phyloP scores from a whole-genome alignment of 495 filamentous ascomycete species.

The Amniculicola lignicola region DNA sequence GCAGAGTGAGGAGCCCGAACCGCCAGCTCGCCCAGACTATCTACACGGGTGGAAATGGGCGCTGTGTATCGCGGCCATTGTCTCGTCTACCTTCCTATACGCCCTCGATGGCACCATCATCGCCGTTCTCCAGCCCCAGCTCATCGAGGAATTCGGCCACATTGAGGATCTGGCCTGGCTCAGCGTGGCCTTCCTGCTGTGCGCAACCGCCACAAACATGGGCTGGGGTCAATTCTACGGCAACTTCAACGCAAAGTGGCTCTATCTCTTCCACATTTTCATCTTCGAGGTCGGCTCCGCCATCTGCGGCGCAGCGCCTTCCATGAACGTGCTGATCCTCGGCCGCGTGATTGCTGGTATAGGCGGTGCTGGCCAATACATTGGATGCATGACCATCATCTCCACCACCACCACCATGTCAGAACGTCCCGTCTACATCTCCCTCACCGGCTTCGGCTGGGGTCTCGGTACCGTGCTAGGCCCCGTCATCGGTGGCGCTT shows the following conservation, averaged over 20 bases:
- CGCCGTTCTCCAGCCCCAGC: slow-evolving; percentile 17
- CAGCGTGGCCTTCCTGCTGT: slow-evolving; percentile 16
- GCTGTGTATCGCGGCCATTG: not conserved
- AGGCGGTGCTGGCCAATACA: slow-evolving; percentile 12
- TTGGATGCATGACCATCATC: slow-evolving; percentile 11
- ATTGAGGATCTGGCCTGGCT: slow-evolving; percentile 25
- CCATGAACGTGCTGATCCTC: slow-evolving; percentile 37
- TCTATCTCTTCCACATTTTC: slow-evolving; percentile 33
- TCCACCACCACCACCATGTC: slow-evolving; percentile 4
- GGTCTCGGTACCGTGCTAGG: slow-evolving; percentile 7
- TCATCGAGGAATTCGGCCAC: slow-evolving; percentile 18
- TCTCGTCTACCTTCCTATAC: slow-evolving; percentile 19
- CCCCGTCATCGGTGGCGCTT: slow-evolving; percentile 21
- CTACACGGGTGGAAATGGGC: not conserved
- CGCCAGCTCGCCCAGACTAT: not conserved
- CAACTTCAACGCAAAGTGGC: slow-evolving; percentile 39
- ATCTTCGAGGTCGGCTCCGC: slow-evolving; percentile 41
- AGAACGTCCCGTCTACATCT: slow-evolving; percentile 7
- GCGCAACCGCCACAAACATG: slow-evolving; percentile 11
- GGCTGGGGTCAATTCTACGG: slow-evolving; percentile 26
- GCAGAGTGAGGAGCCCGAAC: not conserved
- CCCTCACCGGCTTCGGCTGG: slow-evolving; percentile 2
- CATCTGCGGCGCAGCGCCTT: slow-evolving; percentile 39
- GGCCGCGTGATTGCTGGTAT: slow-evolving; percentile 40
- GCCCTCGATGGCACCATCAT: slow-evolving; percentile 28